phyloP scores from a whole-genome alignment of 192 early-diverging fungal species.

The Backusella circina region DNA sequence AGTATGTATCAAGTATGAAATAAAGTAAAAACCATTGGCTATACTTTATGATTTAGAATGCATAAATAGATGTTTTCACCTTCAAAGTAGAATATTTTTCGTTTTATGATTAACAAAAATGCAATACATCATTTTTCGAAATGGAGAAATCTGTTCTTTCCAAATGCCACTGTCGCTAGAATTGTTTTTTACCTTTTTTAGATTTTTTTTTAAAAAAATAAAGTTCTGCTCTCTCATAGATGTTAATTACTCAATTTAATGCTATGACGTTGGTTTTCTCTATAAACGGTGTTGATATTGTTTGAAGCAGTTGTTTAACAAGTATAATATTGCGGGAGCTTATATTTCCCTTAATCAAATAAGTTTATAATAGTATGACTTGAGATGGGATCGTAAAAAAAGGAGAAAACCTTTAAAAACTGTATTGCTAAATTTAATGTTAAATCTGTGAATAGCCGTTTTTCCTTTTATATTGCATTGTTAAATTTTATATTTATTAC shows the following conservation, averaged over 20 bases:
- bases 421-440: no score
- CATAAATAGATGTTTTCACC: neutral
- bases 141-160: neutral
- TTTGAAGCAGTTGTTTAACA: neutral
- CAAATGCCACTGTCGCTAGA: neutral
- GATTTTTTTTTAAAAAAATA: neutral
- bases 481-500: neutral
- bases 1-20: neutral
- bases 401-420: no score
- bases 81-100: neutral
- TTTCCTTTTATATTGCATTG: neutral
- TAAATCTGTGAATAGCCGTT: neutral
- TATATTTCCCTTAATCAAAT: no score
- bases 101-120: no score
- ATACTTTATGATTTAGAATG: neutral
- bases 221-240: neutral
- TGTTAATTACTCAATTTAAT: neutral
- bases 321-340: no score
- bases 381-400: neutral
- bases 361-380: no score
- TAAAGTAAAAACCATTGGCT: neutral
- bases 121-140: neutral
- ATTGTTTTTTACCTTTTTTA: neutral
- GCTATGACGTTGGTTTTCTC: neutral
- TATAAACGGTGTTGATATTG: neutral